Evolutionary conservation across 2,329 filamentous ascomycete species (phyloP), one percentile per base, ranked within the genome.

Genomic region (Trichoderma aggressivum): DNA sequence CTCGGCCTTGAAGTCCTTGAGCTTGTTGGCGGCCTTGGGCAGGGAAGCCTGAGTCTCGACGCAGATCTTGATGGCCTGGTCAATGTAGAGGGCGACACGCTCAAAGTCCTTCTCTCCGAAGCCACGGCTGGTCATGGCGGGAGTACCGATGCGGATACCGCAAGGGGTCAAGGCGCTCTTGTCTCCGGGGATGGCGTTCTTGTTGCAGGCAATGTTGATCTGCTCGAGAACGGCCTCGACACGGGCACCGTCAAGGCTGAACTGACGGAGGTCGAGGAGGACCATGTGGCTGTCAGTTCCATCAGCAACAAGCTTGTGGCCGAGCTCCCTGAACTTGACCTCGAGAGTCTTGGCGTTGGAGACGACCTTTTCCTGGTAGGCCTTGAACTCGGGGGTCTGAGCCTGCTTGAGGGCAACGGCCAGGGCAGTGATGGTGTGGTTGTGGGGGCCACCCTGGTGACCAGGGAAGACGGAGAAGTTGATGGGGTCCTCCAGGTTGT

Each of bases 401-500:
- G 96, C 95, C 86, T 99, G 96, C 86, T 97, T 94, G 75, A 99
- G 88, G 58, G 96, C 96, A 72, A 99, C 96, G 43, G 96, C 91
- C 74, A 99, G 88, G 64, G 96, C 96, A 73, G 95, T 98, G 85
- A 99, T 99, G 81, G 96, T 99, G 89, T 99, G 96, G 87, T 99
- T 99, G 88, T 99, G 96, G 67, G 96, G 96, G 36, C 96, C 96
- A 80, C 96, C 96, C 86, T 99, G 96, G 86, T 99, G 96, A 73
- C 96, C 96, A 70, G 96, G 96, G 90, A 99, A 99, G 81, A 99
- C 96, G 71, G 96, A 98, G 83, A 97, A 94, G 87, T 99, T 99
- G 87, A 99, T 99, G 70, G 94, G 93, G 77, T 91, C 89, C 87
- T 99, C 96, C 39, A 99, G 89, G 79, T 99, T 94, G 82, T 98